Percentiles rank a stretch among this genome's conserved stretches.
Evolutionary conservation across 2,329 filamentous ascomycete species (phyloP).

Genomic region (Chaetomium strumarium): DNA sequence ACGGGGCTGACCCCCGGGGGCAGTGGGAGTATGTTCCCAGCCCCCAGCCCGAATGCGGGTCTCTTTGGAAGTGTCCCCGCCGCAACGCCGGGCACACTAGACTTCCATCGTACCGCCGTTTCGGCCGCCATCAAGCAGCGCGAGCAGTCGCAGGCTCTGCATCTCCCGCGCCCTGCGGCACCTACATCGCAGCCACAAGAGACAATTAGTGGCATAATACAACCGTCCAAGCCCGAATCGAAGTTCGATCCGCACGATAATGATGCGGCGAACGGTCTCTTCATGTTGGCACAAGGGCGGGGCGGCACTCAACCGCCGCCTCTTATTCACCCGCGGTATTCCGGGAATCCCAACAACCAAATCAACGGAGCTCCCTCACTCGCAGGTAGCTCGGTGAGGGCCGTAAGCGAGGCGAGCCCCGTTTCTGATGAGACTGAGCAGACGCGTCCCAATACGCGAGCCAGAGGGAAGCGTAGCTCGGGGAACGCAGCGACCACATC

Average conservation of each 20-base stretch:
- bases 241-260: constrained; percentile 85
- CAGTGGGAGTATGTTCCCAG: constrained; percentile 95
- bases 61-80: constrained; percentile 70
- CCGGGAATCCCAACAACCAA: constrained; percentile 42
- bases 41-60: constrained; percentile 78
- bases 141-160: constrained; percentile 40
- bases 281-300: constrained; percentile 72
- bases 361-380: constrained; percentile 43
- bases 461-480: constrained; percentile 63
- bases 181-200: constrained; percentile 52
- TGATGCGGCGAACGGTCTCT: constrained; percentile 90
- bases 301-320: constrained; percentile 51
- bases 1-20: constrained; percentile 91
- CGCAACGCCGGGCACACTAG: constrained; percentile 82
- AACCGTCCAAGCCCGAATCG: constrained; percentile 40
- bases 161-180: constrained; percentile 25
- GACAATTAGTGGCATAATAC: constrained; percentile 34
- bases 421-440: constrained; percentile 68
- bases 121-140: constrained; percentile 60
- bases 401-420: constrained; percentile 43
- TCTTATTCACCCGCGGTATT: constrained; percentile 41
- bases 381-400: constrained; percentile 33
- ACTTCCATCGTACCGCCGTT: constrained; percentile 94
- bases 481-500: constrained; percentile 46
- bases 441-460: constrained; percentile 57